phyloP scores from a whole-genome alignment of 495 filamentous ascomycete genomes.

The Penicillium roqueforti region DNA sequence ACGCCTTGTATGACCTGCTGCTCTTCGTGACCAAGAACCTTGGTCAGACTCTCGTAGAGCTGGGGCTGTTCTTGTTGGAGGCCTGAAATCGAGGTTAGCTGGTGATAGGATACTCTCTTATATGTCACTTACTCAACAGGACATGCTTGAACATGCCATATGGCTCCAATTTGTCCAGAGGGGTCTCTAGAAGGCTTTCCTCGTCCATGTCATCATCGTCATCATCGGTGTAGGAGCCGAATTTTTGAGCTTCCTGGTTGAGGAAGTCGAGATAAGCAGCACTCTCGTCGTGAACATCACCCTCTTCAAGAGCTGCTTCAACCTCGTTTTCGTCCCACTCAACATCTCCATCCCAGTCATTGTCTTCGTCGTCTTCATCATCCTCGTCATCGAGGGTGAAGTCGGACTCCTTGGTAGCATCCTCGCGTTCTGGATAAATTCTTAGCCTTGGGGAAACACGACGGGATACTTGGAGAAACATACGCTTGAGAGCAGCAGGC shows the following conservation, averaged over 20 bases:
- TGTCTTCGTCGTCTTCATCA: conserved; percentile 70
- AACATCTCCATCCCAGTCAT: conserved; percentile 60
- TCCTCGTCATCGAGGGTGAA: conserved; percentile 72
- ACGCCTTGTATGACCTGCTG: conserved; percentile 75
- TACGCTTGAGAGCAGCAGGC: conserved; percentile 79
- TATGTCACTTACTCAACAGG: conserved; percentile 67
- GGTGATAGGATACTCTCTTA: neutral
- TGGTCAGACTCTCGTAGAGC: conserved; percentile 76
- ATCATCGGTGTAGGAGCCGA: conserved; percentile 61
- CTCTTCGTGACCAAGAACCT: conserved; percentile 74
- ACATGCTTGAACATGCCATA: conserved; percentile 81
- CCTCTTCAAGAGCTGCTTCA: conserved; percentile 50
- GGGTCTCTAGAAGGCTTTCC: conserved; percentile 85
- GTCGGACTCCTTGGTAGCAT: conserved; percentile 83
- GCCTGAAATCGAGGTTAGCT: conserved; percentile 47
- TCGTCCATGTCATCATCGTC: conserved; percentile 92
- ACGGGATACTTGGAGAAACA: conserved; percentile 20
- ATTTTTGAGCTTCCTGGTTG: conserved; percentile 87
- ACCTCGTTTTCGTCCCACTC: conserved; percentile 66
- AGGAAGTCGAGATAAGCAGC: conserved; percentile 94
- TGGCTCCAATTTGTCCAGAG: conserved; percentile 89
- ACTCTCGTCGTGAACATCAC: conserved; percentile 80
- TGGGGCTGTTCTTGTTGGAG: conserved; percentile 88
- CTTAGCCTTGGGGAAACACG: conserved; percentile 12
- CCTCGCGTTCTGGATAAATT: conserved; percentile 65